Percentiles rank a stretch among this genome's conserved stretches.
Conservation (phyloP, 1,284 basidiomycete genomes). For the Tylopilus sp. region DNA sequence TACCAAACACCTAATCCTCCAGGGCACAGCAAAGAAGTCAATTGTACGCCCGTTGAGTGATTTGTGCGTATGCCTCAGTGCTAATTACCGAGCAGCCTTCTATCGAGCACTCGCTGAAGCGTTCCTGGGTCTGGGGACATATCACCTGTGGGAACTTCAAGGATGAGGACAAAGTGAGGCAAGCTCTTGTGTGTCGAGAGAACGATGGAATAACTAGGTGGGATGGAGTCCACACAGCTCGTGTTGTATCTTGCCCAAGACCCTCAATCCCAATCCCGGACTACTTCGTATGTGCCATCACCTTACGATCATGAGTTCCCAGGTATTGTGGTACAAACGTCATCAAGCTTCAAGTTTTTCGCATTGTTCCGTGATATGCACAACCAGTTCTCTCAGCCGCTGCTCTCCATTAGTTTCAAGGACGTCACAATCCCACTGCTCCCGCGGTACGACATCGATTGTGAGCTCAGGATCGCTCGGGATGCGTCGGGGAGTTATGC, state of each 20-base stretch:
- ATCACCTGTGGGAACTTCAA: slow-evolving; percentile 10
- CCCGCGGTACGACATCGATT: no score
- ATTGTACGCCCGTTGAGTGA: slow-evolving; percentile 1
- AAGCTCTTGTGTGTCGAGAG: neutral
- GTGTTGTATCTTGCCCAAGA: slow-evolving; percentile 12
- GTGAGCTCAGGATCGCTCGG: no score
- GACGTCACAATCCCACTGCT: no score
- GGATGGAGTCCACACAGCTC: slow-evolving; percentile 9
- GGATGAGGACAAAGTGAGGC: slow-evolving; percentile 1
- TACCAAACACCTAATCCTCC: neutral
- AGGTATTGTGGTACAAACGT: no score
- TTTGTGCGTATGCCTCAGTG: neutral
- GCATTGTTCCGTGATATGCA: no score
- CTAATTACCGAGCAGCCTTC: neutral
- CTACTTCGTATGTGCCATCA: neutral
- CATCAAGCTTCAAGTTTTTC: no score
- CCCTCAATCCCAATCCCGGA: neutral
- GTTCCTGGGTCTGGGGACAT: slow-evolving; percentile 2
- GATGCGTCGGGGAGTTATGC: no score
- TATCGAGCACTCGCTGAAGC: slow-evolving; percentile 1
- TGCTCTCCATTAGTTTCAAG: no score
- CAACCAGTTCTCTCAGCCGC: no score
- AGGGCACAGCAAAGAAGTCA: slow-evolving; percentile 7
- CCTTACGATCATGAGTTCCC: neutral
- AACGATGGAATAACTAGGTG: neutral